These are phyloP conservation scores for Eucalyptus regnans DNA, from an alignment of 345 rosid species.

Conservation along the genomic window DNA sequence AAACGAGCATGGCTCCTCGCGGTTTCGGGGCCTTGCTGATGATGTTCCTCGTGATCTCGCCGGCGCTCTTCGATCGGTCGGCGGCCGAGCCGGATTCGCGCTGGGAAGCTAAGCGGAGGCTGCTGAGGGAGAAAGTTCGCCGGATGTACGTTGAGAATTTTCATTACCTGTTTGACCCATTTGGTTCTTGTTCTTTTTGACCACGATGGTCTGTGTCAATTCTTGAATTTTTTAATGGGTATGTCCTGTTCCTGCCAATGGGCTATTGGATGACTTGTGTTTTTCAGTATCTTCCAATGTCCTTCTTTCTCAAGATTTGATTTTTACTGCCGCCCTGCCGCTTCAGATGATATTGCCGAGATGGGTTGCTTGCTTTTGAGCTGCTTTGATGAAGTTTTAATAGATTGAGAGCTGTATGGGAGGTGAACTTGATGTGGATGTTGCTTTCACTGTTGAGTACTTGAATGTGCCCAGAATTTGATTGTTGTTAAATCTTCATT, in stretches of 20 bases:
- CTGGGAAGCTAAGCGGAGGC: slow-evolving; percentile 51
- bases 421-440: not conserved
- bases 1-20: not conserved
- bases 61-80: slow-evolving; percentile 10
- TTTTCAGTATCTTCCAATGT: not conserved
- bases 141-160: slow-evolving; percentile 40
- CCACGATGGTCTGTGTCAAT: not conserved
- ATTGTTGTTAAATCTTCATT: not conserved
- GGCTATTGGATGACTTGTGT: not conserved
- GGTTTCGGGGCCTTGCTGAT: not conserved
- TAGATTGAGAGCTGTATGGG: not conserved
- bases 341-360: not conserved
- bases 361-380: not conserved
- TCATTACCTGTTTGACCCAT: not conserved
- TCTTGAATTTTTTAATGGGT: not conserved
- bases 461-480: not conserved
- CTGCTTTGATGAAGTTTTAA: not conserved
- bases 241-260: not conserved
- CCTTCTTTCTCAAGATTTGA: not conserved
- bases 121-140: slow-evolving; percentile 75
- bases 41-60: slow-evolving; percentile 27
- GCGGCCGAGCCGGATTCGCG: slow-evolving; percentile 22
- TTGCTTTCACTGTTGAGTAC: not conserved
- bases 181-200: not conserved
- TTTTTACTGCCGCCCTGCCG: not conserved